Conservation (phyloP, 2,329 filamentous ascomycete genomes). For the Colletotrichum musicola region DNA sequence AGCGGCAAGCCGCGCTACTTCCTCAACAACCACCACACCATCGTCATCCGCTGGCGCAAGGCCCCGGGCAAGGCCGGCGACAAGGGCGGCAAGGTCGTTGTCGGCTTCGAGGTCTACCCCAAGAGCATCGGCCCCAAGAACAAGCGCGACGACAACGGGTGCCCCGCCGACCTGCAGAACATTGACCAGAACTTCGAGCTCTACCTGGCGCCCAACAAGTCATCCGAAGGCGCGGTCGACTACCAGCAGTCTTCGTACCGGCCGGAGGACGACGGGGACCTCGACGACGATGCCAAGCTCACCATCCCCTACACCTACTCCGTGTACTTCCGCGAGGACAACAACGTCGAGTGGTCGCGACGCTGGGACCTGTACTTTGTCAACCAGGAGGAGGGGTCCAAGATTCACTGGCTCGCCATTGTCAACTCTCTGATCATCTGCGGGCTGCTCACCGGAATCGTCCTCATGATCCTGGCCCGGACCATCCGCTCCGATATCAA, state of each 20-base stretch:
- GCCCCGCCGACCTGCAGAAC: slow-evolving; percentile 75
- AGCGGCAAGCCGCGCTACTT: slow-evolving; percentile 76
- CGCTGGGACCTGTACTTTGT: slow-evolving; percentile 93
- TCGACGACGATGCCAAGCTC: slow-evolving; percentile 74
- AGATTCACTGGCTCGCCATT: slow-evolving; percentile 90
- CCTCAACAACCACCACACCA: slow-evolving; percentile 89
- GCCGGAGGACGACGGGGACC: slow-evolving; percentile 66
- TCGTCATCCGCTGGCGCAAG: slow-evolving; percentile 82
- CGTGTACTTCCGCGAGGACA: slow-evolving; percentile 89
- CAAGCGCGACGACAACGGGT: slow-evolving; percentile 73
- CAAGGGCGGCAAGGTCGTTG: slow-evolving; percentile 81
- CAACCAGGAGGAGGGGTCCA: slow-evolving; percentile 84
- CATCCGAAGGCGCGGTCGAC: slow-evolving; percentile 58
- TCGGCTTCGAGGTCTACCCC: slow-evolving; percentile 90
- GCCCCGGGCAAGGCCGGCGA: slow-evolving; percentile 77
- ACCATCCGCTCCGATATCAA: slow-evolving; percentile 86
- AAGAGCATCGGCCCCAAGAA: slow-evolving; percentile 79
- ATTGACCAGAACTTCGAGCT: slow-evolving; percentile 77
- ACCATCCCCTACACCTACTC: slow-evolving; percentile 89
- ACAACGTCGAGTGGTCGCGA: slow-evolving; percentile 82
- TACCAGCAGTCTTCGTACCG: slow-evolving; percentile 72
- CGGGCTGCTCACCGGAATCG: slow-evolving; percentile 80
- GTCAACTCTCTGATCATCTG: slow-evolving; percentile 89
- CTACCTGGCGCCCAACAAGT: slow-evolving; percentile 73
- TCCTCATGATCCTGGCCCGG: slow-evolving; percentile 83